These are phyloP conservation scores for Xylaria hypoxylon DNA, from an alignment of 2,329 filamentous ascomycete genomes.

Conservation along the genomic window DNA sequence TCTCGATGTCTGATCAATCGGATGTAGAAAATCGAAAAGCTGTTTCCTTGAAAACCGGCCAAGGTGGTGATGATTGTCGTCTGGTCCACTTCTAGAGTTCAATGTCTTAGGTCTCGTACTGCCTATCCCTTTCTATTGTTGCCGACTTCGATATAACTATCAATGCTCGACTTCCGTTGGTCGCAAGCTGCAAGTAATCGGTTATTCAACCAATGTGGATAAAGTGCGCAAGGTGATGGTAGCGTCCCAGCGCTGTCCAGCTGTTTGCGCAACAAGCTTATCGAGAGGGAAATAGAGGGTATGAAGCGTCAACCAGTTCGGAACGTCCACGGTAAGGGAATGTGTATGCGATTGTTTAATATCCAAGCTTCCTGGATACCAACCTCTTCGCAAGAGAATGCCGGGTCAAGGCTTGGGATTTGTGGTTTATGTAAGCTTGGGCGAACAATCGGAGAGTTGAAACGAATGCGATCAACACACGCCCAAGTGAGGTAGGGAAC, in stretches of 20 bases:
- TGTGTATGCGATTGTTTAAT: slow-evolving; percentile 27
- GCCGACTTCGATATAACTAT: slow-evolving; percentile 7
- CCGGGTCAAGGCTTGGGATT: slow-evolving; percentile 40
- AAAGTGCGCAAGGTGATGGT: slow-evolving; percentile 6
- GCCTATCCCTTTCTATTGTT: slow-evolving; percentile 6
- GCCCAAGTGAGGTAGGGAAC: slow-evolving; percentile 43
- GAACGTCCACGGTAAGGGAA: slow-evolving; percentile 19
- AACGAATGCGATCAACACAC: slow-evolving; percentile 52
- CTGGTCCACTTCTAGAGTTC: neutral
- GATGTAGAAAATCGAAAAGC: slow-evolving; percentile 1
- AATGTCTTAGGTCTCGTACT: neutral
- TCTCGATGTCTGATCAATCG: slow-evolving; percentile 12
- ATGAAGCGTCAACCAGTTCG: slow-evolving; percentile 14
- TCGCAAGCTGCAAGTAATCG: neutral
- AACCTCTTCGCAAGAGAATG: slow-evolving; percentile 38
- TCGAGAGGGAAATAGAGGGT: slow-evolving; percentile 1
- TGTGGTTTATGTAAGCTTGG: slow-evolving; percentile 29
- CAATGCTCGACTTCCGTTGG: slow-evolving; percentile 1
- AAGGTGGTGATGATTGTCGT: neutral
- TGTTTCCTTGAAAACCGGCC: slow-evolving; percentile 13
- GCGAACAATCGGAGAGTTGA: slow-evolving; percentile 27
- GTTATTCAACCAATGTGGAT: neutral
- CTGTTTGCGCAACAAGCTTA: slow-evolving; percentile 20
- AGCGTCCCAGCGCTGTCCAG: slow-evolving; percentile 17
- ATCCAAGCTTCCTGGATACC: slow-evolving; percentile 36